Conservation (phyloP, 2,329 filamentous ascomycete genomes). For the Alternaria novae-zelandiae region DNA sequence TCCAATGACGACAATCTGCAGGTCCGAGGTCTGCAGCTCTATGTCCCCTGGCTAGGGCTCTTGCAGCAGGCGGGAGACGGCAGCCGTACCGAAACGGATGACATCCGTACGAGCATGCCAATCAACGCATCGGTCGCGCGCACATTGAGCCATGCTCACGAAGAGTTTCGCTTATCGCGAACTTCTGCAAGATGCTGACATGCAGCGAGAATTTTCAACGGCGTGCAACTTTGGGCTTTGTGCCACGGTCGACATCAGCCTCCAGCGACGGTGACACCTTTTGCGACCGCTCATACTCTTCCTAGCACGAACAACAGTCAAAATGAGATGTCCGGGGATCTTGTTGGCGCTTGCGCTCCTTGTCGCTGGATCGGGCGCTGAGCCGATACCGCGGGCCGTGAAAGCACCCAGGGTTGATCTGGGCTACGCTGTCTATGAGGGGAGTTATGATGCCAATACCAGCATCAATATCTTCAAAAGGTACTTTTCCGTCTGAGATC, state of each 20-base stretch:
- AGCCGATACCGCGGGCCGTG: slow-evolving; percentile 29
- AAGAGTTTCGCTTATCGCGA: neutral
- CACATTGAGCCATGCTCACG: neutral
- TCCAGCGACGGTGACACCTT: neutral
- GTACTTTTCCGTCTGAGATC: slow-evolving; percentile 10
- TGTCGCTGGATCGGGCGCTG: slow-evolving; percentile 19
- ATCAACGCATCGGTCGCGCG: neutral
- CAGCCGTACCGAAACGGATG: neutral
- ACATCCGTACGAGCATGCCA: neutral
- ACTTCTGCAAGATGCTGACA: neutral
- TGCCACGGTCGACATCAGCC: neutral
- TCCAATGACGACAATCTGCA: neutral
- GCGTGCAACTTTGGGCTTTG: neutral
- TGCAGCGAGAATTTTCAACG: neutral
- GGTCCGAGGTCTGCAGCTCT: neutral
- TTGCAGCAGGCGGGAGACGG: neutral
- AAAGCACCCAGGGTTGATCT: slow-evolving; percentile 38
- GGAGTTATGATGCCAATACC: slow-evolving; percentile 28
- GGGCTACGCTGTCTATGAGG: slow-evolving; percentile 42
- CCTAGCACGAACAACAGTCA: neutral
- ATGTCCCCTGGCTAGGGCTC: neutral
- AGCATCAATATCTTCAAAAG: slow-evolving; percentile 44
- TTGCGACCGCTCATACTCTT: neutral
- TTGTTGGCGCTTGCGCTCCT: slow-evolving; percentile 27
- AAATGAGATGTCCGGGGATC: neutral